These are phyloP conservation scores for Camelina hispida DNA, from an alignment of 345 rosid genomes.

Conservation along the genomic window DNA sequence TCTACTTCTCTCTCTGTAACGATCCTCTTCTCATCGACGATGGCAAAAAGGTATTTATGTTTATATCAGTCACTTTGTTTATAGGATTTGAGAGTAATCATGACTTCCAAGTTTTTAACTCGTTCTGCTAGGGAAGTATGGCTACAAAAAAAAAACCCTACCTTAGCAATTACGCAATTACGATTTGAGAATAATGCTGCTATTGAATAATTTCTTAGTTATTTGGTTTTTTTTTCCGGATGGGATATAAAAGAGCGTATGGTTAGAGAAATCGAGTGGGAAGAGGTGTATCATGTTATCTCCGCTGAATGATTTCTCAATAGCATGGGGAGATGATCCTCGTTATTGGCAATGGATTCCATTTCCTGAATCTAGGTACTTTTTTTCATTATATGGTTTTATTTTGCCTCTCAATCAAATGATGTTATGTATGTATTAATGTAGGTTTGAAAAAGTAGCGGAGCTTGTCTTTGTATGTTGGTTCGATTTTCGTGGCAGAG, in stretches of 20 bases:
- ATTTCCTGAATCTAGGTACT: constrained; percentile 26
- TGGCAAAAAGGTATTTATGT: constrained; percentile 50
- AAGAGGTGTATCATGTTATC: constrained; percentile 36
- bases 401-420: too few relatives aligned
- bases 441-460: constrained; percentile 20
- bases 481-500: constrained; percentile 31
- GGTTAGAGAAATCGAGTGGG: constrained; percentile 21
- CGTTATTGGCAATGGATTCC: constrained; percentile 12
- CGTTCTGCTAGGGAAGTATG: too few relatives aligned
- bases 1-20: constrained; percentile 52
- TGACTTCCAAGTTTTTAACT: too few relatives aligned
- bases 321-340: constrained; percentile 11
- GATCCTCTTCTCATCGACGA: constrained; percentile 49
- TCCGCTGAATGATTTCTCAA: background rate
- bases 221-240: too few relatives aligned
- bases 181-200: too few relatives aligned
- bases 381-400: too few relatives aligned
- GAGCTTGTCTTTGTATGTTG: constrained; percentile 13
- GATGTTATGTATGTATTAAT: background rate
- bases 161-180: too few relatives aligned
- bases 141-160: too few relatives aligned
- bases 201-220: too few relatives aligned
- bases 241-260: background rate
- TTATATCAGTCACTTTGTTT: background rate
- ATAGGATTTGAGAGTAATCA: background rate